Conservation (phyloP, 345 rosid genomes). For the Chamaenerion angustifolium region DNA sequence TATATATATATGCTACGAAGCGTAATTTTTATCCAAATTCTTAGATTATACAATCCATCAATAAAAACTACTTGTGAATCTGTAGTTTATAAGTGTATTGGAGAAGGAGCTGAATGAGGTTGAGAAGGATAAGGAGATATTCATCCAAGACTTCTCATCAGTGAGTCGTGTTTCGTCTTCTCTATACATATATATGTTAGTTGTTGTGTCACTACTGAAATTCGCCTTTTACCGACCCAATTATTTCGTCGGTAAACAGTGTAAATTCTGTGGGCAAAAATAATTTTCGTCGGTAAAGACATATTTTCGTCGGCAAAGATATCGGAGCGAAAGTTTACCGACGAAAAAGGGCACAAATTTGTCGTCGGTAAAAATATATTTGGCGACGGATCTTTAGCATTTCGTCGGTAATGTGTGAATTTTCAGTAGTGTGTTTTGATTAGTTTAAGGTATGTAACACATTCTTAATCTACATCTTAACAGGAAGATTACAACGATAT, state of each 20-base stretch:
- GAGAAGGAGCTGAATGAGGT: conserved; percentile 44
- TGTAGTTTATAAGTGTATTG: conserved; percentile 66
- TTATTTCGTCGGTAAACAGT: too few species aligned
- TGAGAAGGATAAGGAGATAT: conserved; percentile 64
- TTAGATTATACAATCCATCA: background rate
- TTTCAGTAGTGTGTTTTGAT: background rate
- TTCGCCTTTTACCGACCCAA: too few species aligned
- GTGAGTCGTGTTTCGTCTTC: conserved; percentile 22
- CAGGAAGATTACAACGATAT: conserved; percentile 71
- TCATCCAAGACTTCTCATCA: conserved; percentile 64
- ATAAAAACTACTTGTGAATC: background rate
- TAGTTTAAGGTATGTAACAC: background rate
- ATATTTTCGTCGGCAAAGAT: too few species aligned
- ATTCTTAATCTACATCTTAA: background rate
- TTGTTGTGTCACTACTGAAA: too few species aligned
- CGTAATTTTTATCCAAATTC: background rate
- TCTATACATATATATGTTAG: too few species aligned
- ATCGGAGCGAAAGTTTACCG: too few species aligned
- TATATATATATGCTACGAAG: background rate
- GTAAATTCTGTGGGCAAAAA: too few species aligned
- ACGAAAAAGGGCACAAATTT: too few species aligned
- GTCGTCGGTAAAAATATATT: too few species aligned
- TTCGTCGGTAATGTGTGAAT: too few species aligned
- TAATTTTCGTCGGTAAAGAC: too few species aligned
- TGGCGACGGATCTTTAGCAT: too few species aligned